Percentiles rank a stretch among this genome's conserved stretches.
These are phyloP conservation scores for Hyaloperonospora arabidopsidis DNA, from an alignment of 352 stramenopile genomes.

Conservation along the genomic window DNA sequence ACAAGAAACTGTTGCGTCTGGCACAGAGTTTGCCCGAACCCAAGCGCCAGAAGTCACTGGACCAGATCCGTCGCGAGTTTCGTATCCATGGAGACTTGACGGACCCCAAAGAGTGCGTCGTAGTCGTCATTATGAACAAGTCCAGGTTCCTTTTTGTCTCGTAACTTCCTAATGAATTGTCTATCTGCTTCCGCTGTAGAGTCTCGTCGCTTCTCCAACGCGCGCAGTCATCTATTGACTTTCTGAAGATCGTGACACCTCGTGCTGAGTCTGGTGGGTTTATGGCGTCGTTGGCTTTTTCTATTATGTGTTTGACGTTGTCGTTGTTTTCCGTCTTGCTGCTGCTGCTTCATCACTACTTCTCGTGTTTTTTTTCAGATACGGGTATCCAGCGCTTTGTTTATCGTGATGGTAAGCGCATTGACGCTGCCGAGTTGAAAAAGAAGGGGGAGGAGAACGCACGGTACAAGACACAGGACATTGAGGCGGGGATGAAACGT, in stretches of 20 bases:
- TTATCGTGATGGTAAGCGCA: constrained; percentile 73
- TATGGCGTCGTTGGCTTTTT: too few relatives aligned
- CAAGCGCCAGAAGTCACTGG: constrained; percentile 57
- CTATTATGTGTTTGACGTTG: not conserved
- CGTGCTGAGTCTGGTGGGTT: constrained; percentile 43
- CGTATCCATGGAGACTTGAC: constrained; percentile 46
- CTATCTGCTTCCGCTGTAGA: constrained; percentile 29
- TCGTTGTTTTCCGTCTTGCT: not conserved
- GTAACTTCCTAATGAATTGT: constrained; percentile 4
- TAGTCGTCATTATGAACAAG: not conserved
- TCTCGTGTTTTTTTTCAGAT: constrained; percentile 18
- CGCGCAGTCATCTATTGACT: constrained; percentile 75
- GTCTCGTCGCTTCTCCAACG: constrained; percentile 60
- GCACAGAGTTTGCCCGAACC: constrained; percentile 62
- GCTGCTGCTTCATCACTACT: too few relatives aligned
- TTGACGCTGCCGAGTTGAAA: constrained; percentile 38
- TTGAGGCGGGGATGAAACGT: constrained; percentile 56
- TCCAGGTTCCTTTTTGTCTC: too few relatives aligned
- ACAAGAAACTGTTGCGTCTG: constrained; percentile 79
- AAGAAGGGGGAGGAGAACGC: constrained; percentile 47
- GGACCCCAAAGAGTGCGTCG: constrained; percentile 59
- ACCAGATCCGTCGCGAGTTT: constrained; percentile 75
- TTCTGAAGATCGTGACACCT: constrained; percentile 82
- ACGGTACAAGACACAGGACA: constrained; percentile 65
- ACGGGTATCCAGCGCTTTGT: constrained; percentile 70